Conservation (phyloP, 2,329 filamentous ascomycete species). For the Claviceps monticola region DNA sequence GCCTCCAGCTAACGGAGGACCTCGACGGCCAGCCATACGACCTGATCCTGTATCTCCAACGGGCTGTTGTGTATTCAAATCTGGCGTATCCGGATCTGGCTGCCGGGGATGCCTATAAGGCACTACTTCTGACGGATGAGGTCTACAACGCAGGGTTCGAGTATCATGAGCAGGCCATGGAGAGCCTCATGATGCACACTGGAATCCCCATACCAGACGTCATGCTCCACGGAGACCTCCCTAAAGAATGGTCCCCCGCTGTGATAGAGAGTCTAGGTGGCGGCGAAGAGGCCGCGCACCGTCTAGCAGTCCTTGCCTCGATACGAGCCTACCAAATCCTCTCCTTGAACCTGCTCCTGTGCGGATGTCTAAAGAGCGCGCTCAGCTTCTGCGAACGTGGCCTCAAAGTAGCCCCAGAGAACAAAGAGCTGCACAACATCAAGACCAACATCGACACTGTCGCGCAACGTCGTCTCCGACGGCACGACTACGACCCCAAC, state of each 20-base stretch:
- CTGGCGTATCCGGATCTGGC: constrained; percentile 84
- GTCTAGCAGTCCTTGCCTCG: constrained; percentile 36
- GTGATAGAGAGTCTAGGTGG: constrained; percentile 20
- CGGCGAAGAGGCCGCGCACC: constrained; percentile 19
- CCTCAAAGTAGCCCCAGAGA: constrained; percentile 37
- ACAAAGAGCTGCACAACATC: constrained; percentile 40
- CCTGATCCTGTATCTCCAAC: constrained; percentile 49
- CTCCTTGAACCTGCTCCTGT: constrained; percentile 43
- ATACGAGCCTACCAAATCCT: constrained; percentile 46
- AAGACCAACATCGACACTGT: constrained; percentile 40
- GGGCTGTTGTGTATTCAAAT: constrained; percentile 56
- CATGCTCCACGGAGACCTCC: constrained; percentile 30
- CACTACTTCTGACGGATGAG: constrained; percentile 76
- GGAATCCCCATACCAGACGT: constrained; percentile 28
- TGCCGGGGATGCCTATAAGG: constrained; percentile 78
- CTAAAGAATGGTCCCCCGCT: constrained; percentile 19
- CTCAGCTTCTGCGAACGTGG: constrained; percentile 51
- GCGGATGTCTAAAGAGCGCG: constrained; percentile 56
- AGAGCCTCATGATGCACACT: constrained; percentile 28
- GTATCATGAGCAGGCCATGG: constrained; percentile 56
- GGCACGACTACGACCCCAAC: constrained; percentile 31
- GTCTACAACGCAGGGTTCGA: constrained; percentile 66
- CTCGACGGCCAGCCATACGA: constrained; percentile 43
- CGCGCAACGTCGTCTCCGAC: constrained; percentile 33
- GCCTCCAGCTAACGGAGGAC: constrained; percentile 41